phyloP scores from a whole-genome alignment of 1,139 yeast genomes.

The Trichomonascaceae sp. region DNA sequence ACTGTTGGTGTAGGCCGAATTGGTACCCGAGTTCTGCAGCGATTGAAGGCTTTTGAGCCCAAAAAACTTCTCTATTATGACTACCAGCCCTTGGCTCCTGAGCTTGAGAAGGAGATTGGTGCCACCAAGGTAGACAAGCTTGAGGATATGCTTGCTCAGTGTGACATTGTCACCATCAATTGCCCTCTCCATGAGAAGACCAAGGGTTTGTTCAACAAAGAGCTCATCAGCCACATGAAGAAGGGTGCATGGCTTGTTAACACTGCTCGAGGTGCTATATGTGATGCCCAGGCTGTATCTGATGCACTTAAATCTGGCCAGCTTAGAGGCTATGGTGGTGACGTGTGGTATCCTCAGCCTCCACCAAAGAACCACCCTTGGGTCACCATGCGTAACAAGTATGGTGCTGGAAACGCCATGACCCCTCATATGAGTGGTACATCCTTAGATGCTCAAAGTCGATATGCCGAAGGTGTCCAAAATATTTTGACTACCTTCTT shows the following conservation, averaged over 20 bases:
- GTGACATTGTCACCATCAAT: slow-evolving; percentile 74
- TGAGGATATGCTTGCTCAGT: slow-evolving; percentile 61
- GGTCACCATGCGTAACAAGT: slow-evolving; percentile 60
- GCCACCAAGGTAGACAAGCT: slow-evolving; percentile 58
- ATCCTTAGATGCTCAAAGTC: slow-evolving; percentile 69
- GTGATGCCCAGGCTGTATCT: slow-evolving; percentile 67
- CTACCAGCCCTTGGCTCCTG: slow-evolving; percentile 62
- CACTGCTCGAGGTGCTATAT: slow-evolving; percentile 81
- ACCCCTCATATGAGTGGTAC: slow-evolving; percentile 81
- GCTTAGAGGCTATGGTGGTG: slow-evolving; percentile 76
- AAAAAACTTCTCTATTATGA: slow-evolving; percentile 69
- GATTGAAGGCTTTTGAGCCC: slow-evolving; percentile 69
- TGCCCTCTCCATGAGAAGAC: slow-evolving; percentile 72
- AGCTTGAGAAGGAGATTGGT: slow-evolving; percentile 49
- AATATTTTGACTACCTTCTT: slow-evolving; percentile 59
- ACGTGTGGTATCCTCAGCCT: slow-evolving; percentile 63
- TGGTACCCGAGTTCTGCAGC: slow-evolving; percentile 69
- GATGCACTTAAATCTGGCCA: slow-evolving; percentile 67
- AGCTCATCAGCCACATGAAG: slow-evolving; percentile 64
- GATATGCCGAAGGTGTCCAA: slow-evolving; percentile 68
- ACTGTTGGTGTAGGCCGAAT: slow-evolving; percentile 83
- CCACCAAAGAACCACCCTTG: slow-evolving; percentile 74
- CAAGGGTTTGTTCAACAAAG: slow-evolving; percentile 60
- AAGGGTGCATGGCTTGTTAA: slow-evolving; percentile 72
- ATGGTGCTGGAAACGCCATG: slow-evolving; percentile 79